A percentile compares a stretch with the other conserved stretches of the same genome.
phyloP scores from a whole-genome alignment of 176 grass and related monocot species.

The Microstegium vimineum region DNA sequence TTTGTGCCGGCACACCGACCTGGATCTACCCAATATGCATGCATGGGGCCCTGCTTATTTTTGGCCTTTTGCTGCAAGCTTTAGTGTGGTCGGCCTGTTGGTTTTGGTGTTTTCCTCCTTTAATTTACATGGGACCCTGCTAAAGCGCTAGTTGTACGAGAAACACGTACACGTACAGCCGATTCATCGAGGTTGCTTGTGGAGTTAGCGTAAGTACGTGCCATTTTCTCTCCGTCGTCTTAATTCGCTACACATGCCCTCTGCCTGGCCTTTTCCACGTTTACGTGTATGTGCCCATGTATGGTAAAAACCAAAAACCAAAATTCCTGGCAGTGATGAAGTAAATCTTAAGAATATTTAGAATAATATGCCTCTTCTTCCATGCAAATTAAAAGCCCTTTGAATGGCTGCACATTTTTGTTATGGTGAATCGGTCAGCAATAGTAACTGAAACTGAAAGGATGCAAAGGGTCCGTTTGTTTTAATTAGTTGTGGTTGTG shows the following conservation, averaged over 20 bases:
- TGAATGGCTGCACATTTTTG: too few species aligned
- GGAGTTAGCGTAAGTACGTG: slow-evolving; percentile 6
- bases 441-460: too few species aligned
- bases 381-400: too few species aligned
- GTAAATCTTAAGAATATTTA: too few species aligned
- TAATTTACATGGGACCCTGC: slow-evolving; percentile 23
- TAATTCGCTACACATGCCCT: not conserved
- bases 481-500: not conserved
- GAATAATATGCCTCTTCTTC: too few species aligned
- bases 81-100: not conserved
- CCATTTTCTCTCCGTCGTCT: not conserved
- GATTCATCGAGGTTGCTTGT: slow-evolving; percentile 19
- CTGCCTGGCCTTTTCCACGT: not conserved
- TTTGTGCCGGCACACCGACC: not conserved
- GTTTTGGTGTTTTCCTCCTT: not conserved
- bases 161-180: not conserved
- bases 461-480: too few species aligned
- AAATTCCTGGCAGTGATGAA: too few species aligned
- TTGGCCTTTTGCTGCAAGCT: not conserved
- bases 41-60: not conserved
- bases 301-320: too few species aligned
- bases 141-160: not conserved
- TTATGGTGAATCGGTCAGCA: too few species aligned
- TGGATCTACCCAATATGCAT: not conserved
- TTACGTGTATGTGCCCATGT: not conserved